Percentiles rank a stretch among this genome's conserved stretches.
These are phyloP conservation scores for Incumbomyces lentus DNA, from an alignment of 2,329 filamentous ascomycete genomes.

Conservation along the genomic window DNA sequence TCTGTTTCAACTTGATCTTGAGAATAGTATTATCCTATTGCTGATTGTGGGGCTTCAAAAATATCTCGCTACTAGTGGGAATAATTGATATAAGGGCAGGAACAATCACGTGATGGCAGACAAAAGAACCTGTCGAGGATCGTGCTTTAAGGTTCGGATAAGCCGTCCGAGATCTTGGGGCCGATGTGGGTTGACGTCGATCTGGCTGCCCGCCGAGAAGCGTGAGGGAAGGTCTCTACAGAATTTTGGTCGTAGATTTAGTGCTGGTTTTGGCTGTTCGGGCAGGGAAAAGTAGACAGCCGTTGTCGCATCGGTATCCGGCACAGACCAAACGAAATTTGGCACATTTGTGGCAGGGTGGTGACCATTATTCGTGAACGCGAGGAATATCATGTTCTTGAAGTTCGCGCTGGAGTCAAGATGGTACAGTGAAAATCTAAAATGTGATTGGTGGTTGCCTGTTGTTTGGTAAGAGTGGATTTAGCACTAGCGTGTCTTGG, in stretches of 20 bases:
- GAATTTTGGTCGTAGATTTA: slow-evolving; percentile 2
- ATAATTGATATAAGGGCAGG: background rate
- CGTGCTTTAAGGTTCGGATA: slow-evolving; percentile 13
- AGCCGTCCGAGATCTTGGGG: slow-evolving; percentile 17
- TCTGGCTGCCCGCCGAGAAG: slow-evolving; percentile 9
- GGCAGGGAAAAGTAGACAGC: slow-evolving; percentile 1
- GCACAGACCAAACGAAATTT: slow-evolving; percentile 7
- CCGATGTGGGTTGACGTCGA: slow-evolving; percentile 15
- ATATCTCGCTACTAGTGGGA: background rate
- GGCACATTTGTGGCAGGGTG: background rate
- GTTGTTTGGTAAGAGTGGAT: slow-evolving; percentile 1
- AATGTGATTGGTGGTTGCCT: slow-evolving; percentile 11
- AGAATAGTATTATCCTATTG: too few relatives aligned
- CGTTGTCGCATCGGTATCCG: slow-evolving; percentile 12
- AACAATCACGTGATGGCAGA: slow-evolving; percentile 15
- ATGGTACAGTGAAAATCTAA: slow-evolving; percentile 3
- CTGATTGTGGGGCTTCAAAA: too few relatives aligned
- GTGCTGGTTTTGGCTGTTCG: background rate
- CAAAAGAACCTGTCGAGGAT: slow-evolving; percentile 16
- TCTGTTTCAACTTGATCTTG: too few relatives aligned
- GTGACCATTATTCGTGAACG: slow-evolving; percentile 6
- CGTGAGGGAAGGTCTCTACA: slow-evolving; percentile 14
- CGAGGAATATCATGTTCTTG: slow-evolving; percentile 14
- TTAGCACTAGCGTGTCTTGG: slow-evolving; percentile 11
- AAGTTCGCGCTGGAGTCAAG: slow-evolving; percentile 12